Evolutionary conservation across 2,329 filamentous ascomycete species (phyloP), one percentile per base, ranked within the genome.

Genomic region (Xylaria sp.): DNA sequence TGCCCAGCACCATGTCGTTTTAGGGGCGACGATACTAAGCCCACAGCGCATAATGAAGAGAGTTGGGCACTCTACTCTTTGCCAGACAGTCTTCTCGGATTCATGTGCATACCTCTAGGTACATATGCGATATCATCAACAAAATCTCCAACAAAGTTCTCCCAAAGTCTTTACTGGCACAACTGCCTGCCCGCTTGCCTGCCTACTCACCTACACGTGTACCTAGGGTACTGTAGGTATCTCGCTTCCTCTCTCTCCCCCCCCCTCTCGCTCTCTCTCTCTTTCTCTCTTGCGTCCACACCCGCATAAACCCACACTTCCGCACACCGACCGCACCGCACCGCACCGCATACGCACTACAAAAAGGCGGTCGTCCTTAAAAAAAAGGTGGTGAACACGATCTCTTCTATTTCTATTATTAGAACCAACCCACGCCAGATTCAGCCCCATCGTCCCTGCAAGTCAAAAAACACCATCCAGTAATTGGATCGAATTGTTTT

Each of bases 401-500:
- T 80, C 78, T 74, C 73, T 71, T 81, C 82, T 84, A 84, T 83
- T 71, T 81, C 82, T 84, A 84, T 83, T 82, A 82, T 84, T 84
- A 84, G 82, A 80, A 84, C 75, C 81, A 80, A 78, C 68, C 79
- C 78, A 81, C 80, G 78, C 80, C 80, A 82, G 81, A 81, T 83
- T 81, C 81, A 83, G 81, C 82, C 82, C 81, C 82, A 82, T 79
- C 74, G 75, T 74, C 76, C 75, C 78, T 71, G 77, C 77, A 79
- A 74, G 73, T 75, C 72, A 74, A 76, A 73, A 75, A 75, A 75
- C 53, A 50, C 56, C 56, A 63, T 57, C 58, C 64, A 73, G 74
- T 74, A 73, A 63, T 63, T 45, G 51, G 51, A 50, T 56, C 36
- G 36, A 53, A 61, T 66, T 62, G 57, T 39, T 63, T 73, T 33